Evolutionary conservation across 176 grass and related monocot genomes (phyloP).

Genomic region (Zea mays): Zm-B73-REFERENCE-NAM-5.0 NC_050103.1:175787501-175788000

Average conservation of each 20-base stretch:
- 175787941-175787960: constrained; percentile 58
- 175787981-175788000: constrained; percentile 67
- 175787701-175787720: constrained; percentile 76
- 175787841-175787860: constrained; percentile 37
- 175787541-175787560: constrained; percentile 41
- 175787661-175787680: constrained; percentile 63
- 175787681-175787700: constrained; percentile 56
- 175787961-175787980: constrained; percentile 56
- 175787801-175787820: constrained; percentile 35
- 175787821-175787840: constrained; percentile 26
- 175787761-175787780: constrained; percentile 52
- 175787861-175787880: constrained; percentile 48
- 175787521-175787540: constrained; percentile 27
- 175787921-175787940: constrained; percentile 65
- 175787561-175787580: constrained; percentile 32
- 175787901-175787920: constrained; percentile 73
- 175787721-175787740: constrained; percentile 71
- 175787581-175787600: constrained; percentile 40
- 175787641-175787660: constrained; percentile 30
- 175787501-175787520: constrained; percentile 43
- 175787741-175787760: constrained; percentile 61
- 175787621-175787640: constrained; percentile 42
- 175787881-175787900: constrained; percentile 56
- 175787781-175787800: constrained; percentile 45
- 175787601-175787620: constrained; percentile 45